A percentile compares a stretch with the other conserved stretches of the same genome.
Evolutionary conservation across 1,139 yeast species (phyloP).

Genomic region (Yamadazyma atlantica): DNA sequence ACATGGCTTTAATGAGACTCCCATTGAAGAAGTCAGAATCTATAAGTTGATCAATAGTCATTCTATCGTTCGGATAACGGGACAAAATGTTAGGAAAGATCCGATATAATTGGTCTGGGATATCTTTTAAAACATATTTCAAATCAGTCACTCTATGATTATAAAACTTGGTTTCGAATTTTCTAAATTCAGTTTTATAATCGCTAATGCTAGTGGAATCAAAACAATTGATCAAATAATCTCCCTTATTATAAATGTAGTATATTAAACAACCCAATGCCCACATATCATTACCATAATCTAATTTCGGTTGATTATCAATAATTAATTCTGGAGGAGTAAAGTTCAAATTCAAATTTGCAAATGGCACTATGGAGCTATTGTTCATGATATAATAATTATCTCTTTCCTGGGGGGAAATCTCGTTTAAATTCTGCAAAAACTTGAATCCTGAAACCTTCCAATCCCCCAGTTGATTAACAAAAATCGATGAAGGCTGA

Average conservation of each 20-base stretch:
- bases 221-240: constrained; percentile 46
- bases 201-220: constrained; percentile 48
- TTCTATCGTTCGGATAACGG: constrained; percentile 43
- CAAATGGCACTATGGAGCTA: constrained; percentile 77
- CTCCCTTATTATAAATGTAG: constrained; percentile 57
- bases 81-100: constrained; percentile 39
- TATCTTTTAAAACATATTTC: constrained; percentile 43
- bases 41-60: constrained; percentile 51
- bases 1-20: constrained; percentile 77
- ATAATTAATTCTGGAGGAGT: constrained; percentile 40
- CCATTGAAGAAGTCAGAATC: constrained; percentile 69
- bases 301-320: constrained; percentile 40
- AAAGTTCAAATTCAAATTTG: constrained; percentile 70
- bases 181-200: constrained; percentile 47
- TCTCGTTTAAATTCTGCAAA: constrained; percentile 52
- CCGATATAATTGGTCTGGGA: constrained; percentile 35
- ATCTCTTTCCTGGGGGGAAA: constrained; percentile 47
- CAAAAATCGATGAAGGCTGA: constrained; percentile 72
- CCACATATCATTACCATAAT: constrained; percentile 77
- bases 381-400: constrained; percentile 62
- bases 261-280: constrained; percentile 77
- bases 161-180: constrained; percentile 41
- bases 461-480: constrained; percentile 93
- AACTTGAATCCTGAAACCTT: constrained; percentile 78
- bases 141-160: constrained; percentile 47